Evolutionary conservation across 108 stramenopile genomes (phyloP).

Genomic region (Mayamaea pseudoterrestris): DNA sequence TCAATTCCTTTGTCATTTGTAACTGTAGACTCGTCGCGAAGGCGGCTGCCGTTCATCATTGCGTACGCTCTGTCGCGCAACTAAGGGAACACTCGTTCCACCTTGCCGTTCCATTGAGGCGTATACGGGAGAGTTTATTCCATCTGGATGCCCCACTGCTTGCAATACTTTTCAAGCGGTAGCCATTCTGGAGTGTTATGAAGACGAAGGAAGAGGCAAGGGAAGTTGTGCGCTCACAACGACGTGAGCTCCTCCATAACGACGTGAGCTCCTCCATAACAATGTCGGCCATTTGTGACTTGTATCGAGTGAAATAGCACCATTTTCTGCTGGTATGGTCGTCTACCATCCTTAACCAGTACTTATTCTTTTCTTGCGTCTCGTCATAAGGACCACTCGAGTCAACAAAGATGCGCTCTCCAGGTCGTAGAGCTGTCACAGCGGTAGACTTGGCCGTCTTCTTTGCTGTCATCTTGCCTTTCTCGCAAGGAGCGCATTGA

Average conservation of each 20-base stretch:
- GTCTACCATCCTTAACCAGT: slow-evolving; percentile 1
- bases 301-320: background rate
- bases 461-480: slow-evolving; percentile 1
- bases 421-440: background rate
- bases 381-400: background rate
- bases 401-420: slow-evolving; percentile 8
- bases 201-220: background rate
- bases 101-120: slow-evolving; percentile 1
- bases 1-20: too few species aligned
- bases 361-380: background rate
- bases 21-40: background rate
- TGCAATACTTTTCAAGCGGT: slow-evolving; percentile 1
- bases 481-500: background rate
- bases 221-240: background rate
- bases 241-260: background rate
- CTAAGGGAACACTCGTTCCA: background rate
- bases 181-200: slow-evolving; percentile 1
- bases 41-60: slow-evolving; percentile 10
- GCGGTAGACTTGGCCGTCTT: slow-evolving; percentile 1
- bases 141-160: background rate
- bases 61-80: slow-evolving; percentile 5
- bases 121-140: slow-evolving; percentile 1
- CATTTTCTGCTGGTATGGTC: slow-evolving; percentile 3
- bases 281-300: background rate
- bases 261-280: background rate